Evolutionary conservation across 2,329 filamentous ascomycete species (phyloP), one percentile per base, ranked within the genome.

Genomic region (Phyllosticta capitalensis): DNA sequence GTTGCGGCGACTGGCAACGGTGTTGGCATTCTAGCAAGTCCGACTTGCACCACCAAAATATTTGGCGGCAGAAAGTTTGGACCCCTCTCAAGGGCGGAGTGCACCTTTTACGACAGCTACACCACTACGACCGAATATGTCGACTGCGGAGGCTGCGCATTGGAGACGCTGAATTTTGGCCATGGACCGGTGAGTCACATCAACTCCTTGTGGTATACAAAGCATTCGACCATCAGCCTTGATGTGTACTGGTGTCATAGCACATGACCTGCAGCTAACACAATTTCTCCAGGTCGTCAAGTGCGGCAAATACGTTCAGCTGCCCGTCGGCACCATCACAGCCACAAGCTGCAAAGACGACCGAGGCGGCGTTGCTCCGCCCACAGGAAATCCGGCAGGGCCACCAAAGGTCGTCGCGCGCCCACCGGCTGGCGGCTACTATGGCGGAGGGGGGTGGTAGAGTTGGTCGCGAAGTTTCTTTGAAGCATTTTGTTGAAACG

Each of bases 71-170:
- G 10, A 17, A 59, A 54, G 7, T 54, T 54, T 26, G 56, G 56
- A 3, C n/a, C 68, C 68, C 1, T 62, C 64, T 0, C 57, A 66
- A 20, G 55, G 60, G 5, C 38, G 1, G 57, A 65, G 24, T 71
- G 69, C 58, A 71, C 67, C 5, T 66, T 67, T 9, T 63, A 64
- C 51, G 56, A 61, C 17, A 61, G 60, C 9, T 70, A 68, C 3
- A 59, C 55, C 17, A 71, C 69, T 0, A 51, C 51, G 9, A 71
- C 68, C 4, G 58, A 56, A 1, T 68, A 67, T n/a, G 67, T 63
- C 1, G 63, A 71, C 12, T 72, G 69, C 21, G 62, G 62, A 7
- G 66, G 67, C 17, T 71, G 69, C 53, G 61, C 49, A 3, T 22
- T 71, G 24, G 10, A 55, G 10, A 69, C 64, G 2, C 50, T 52